Percentiles rank a stretch among this genome's conserved stretches.
phyloP scores from a whole-genome alignment of 805 yeast genomes.

The Zygosaccharomyces kombuchaensis region DNA sequence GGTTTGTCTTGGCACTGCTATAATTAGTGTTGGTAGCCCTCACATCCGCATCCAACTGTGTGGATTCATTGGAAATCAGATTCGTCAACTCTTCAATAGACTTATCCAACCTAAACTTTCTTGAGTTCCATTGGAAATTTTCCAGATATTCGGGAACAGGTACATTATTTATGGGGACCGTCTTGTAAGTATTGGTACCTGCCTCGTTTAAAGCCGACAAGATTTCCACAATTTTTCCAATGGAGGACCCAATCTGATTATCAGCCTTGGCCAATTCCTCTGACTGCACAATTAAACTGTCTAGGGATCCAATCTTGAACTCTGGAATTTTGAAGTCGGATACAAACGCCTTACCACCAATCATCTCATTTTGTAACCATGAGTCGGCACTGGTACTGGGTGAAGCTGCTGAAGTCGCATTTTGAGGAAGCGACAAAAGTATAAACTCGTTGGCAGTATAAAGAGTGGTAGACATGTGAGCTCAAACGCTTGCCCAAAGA shows the following conservation, averaged over 20 bases:
- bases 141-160: conserved; percentile 57
- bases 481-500: background rate
- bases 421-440: conserved; percentile 52
- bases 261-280: conserved; percentile 86
- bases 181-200: conserved; percentile 45
- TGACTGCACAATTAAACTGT: conserved; percentile 81
- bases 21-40: conserved; percentile 69
- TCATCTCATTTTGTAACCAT: conserved; percentile 54
- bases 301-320: conserved; percentile 93
- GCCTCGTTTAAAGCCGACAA: conserved; percentile 45
- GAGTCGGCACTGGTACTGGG: conserved; percentile 38
- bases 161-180: conserved; percentile 50
- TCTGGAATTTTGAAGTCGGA: conserved; percentile 63
- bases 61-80: conserved; percentile 68
- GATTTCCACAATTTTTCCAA: conserved; percentile 73
- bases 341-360: conserved; percentile 57
- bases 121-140: conserved; percentile 80
- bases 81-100: conserved; percentile 72
- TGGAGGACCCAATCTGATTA: conserved; percentile 63
- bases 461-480: conserved; percentile 28
- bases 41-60: conserved; percentile 80
- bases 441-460: conserved; percentile 37
- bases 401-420: conserved; percentile 50
- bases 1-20: conserved; percentile 75
- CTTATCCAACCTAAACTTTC: conserved; percentile 81